Evolutionary conservation across 345 rosid genomes (phyloP), one percentile per base, ranked within the genome.

Genomic region (Populus ilicifolia): DNA sequence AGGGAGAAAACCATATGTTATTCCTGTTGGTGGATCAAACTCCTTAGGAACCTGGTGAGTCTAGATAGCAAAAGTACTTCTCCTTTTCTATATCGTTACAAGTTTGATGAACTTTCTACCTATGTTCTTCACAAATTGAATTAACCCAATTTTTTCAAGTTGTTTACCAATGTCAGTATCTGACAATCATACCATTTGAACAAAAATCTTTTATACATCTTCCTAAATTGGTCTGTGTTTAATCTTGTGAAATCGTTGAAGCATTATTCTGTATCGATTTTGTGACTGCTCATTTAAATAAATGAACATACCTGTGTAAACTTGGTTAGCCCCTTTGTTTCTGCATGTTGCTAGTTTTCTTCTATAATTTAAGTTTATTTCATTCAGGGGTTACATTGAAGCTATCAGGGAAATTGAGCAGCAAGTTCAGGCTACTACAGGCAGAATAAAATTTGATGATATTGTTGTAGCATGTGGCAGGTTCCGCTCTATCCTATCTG

Each of bases 391-490:
- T 65, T 93, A 93, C 79, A 86, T 95, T 63, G 93, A 95, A 89
- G 90, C 98, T 29, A 85, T 82, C 46, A 92, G 89, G 83, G 99
- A 95, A 87, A 87, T 95, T 71, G 99, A 95, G 85, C 90, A 88
- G 80, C 98, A 93, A 83, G 83, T 89, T 56, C 88, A 89, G 75
- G 80, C 77, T 54, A 79, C 82, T 63, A 50, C n/a, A 54, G 84
- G 81, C 9, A 69, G 78, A 71, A 44, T 88, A 13, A 88, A 88
- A 68, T 90, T 93, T 79, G 98, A 95, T 80, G 99, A 93, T 77
- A 90, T 95, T 81, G 91, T 90, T 50, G 96, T 90, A 23, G 99
- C 99, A 73, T 95, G 99, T 82, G 98, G 98, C 91, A 95, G 99
- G 99, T 95, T 78, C 76, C 85, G 21, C 72, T 80, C 81, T 75